Percentiles rank a stretch among this genome's conserved stretches.
Conservation (phyloP, 768 basidiomycete genomes). For the Suillus subalutaceus region DNA sequence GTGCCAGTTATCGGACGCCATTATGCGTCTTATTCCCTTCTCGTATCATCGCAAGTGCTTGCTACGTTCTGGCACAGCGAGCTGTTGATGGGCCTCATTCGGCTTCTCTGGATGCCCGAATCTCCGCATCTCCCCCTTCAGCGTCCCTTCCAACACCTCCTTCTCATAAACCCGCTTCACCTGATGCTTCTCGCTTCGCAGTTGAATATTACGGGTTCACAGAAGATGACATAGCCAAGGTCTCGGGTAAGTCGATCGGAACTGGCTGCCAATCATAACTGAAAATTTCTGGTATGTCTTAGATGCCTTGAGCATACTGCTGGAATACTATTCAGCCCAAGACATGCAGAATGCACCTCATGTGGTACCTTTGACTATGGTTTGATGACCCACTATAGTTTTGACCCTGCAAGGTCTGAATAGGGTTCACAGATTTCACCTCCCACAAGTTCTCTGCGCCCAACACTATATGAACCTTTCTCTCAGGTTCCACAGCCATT, state of each 20-base stretch:
- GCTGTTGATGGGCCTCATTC: conserved; percentile 74
- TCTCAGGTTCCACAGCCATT: conserved; percentile 31
- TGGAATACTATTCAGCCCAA: conserved; percentile 75
- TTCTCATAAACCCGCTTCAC: conserved; percentile 72
- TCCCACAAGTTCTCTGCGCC: conserved; percentile 43
- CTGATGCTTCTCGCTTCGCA: conserved; percentile 68
- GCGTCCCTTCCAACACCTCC: conserved; percentile 82
- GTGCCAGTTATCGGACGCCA: conserved; percentile 73
- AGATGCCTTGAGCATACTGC: conserved; percentile 68
- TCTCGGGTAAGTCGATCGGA: conserved; percentile 54
- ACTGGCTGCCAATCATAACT: conserved; percentile 3
- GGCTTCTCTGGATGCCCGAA: conserved; percentile 72
- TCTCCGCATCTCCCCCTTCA: conserved; percentile 70
- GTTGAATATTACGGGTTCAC: conserved; percentile 68
- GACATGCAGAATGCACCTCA: conserved; percentile 54
- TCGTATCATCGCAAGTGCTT: conserved; percentile 74
- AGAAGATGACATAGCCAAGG: conserved; percentile 55
- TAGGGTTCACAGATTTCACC: conserved; percentile 47
- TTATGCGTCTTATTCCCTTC: conserved; percentile 73
- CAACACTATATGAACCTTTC: conserved; percentile 44
- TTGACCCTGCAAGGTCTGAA: conserved; percentile 8
- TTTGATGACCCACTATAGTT: conserved; percentile 36
- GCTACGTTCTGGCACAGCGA: conserved; percentile 76
- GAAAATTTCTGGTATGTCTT: conserved; percentile 12
- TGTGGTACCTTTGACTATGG: conserved; percentile 50